A percentile compares a stretch with the other conserved stretches of the same genome.
Evolutionary conservation across 2,329 filamentous ascomycete genomes (phyloP).

Genomic region (Septoria linicola): DNA sequence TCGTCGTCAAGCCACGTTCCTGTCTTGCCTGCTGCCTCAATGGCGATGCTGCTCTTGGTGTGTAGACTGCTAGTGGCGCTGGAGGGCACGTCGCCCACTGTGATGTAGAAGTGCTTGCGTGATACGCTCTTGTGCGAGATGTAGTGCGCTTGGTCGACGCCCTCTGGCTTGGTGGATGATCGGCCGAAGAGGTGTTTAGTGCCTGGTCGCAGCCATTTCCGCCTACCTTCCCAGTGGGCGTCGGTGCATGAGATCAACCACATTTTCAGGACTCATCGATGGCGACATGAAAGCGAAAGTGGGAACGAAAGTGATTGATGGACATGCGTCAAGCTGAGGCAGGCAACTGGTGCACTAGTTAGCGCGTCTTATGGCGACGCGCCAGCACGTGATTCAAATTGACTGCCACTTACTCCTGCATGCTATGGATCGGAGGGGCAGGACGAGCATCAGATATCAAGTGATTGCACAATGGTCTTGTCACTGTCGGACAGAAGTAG

Average conservation of each 20-base stretch:
- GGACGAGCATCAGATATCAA: too few relatives aligned
- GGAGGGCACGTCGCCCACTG: constrained; percentile 63
- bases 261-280: constrained; percentile 41
- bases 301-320: neutral
- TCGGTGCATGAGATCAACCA: constrained; percentile 58
- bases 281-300: neutral
- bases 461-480: too few relatives aligned
- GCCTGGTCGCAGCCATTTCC: constrained; percentile 33
- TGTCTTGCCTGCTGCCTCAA: constrained; percentile 82
- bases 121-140: constrained; percentile 83
- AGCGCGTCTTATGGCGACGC: too few relatives aligned
- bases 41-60: constrained; percentile 65
- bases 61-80: constrained; percentile 61
- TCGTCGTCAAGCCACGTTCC: constrained; percentile 77
- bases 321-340: too few relatives aligned
- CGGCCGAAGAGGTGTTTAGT: constrained; percentile 56
- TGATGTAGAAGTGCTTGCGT: constrained; percentile 79
- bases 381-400: too few relatives aligned
- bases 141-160: constrained; percentile 54
- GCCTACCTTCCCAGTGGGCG: constrained; percentile 53
- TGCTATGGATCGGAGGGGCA: too few relatives aligned
- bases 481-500: too few relatives aligned
- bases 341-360: too few relatives aligned
- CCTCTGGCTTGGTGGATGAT: constrained; percentile 57
- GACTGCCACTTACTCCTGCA: too few relatives aligned